phyloP scores from a whole-genome alignment of 148 eudicot species.

The Polygonum aviculare region DNA sequence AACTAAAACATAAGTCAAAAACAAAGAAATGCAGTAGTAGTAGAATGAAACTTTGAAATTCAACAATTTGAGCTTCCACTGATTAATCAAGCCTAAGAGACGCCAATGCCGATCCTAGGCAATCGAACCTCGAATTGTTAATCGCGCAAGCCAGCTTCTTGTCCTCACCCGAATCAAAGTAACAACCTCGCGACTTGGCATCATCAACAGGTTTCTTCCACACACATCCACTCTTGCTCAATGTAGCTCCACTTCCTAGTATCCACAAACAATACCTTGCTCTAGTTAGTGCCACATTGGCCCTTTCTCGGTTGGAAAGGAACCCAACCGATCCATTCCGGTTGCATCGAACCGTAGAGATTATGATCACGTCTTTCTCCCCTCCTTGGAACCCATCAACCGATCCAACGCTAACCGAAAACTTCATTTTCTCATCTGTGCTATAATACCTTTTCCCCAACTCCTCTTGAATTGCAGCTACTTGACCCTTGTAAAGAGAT shows the following conservation, averaged over 20 bases:
- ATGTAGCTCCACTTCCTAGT: background rate
- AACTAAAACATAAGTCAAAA: background rate
- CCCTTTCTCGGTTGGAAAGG: background rate
- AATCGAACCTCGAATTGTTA: background rate
- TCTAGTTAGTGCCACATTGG: constrained; percentile 14
- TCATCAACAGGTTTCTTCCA: background rate
- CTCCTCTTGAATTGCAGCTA: background rate
- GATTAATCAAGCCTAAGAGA: background rate
- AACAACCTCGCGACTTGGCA: background rate
- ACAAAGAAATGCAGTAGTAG: background rate
- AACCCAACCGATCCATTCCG: background rate
- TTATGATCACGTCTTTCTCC: background rate
- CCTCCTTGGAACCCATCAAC: background rate
- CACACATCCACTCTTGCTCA: background rate
- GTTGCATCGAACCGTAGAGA: background rate
- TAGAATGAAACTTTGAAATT: background rate
- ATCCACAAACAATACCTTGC: constrained; percentile 15
- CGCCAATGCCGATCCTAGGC: background rate
- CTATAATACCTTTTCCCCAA: background rate
- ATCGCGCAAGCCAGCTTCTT: background rate
- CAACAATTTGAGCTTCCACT: background rate
- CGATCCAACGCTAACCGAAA: background rate
- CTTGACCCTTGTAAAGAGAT: constrained; percentile 56
- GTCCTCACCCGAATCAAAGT: constrained; percentile 1
- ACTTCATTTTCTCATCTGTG: constrained; percentile 11